A percentile compares a stretch with the other conserved stretches of the same genome.
Conservation (phyloP, 805 yeast species). For the Saitoella complicata region DNA sequence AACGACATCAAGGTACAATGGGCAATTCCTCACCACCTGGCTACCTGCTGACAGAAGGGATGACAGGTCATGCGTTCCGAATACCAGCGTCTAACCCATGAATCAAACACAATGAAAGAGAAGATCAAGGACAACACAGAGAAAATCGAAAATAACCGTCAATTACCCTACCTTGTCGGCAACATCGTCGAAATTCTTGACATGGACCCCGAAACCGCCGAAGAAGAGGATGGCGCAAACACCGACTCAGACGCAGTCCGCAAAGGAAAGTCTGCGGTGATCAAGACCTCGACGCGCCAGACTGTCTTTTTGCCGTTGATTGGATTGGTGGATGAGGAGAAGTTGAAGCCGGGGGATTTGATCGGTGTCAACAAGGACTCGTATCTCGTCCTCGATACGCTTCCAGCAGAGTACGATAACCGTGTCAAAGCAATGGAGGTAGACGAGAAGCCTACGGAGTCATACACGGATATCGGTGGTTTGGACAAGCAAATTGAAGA, state of each 20-base stretch:
- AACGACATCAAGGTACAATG: constrained; percentile 70
- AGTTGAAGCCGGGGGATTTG: constrained; percentile 90
- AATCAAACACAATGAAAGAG: constrained; percentile 80
- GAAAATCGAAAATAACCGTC: constrained; percentile 87
- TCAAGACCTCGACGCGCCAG: constrained; percentile 93
- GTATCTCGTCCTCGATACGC: constrained; percentile 76
- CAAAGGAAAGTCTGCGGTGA: constrained; percentile 92
- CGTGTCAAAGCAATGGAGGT: constrained; percentile 99
- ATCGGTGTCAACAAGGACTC: constrained; percentile 98
- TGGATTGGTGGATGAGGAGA: constrained; percentile 83
- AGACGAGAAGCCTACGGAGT: constrained; percentile 95
- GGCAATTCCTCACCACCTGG: neutral
- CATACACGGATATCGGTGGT: constrained; percentile 95
- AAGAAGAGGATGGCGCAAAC: constrained; percentile 80
- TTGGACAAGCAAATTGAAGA: constrained; percentile 96
- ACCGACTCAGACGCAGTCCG: constrained; percentile 83
- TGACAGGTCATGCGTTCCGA: constrained; percentile 35
- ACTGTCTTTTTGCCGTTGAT: constrained; percentile 91
- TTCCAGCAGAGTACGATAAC: constrained; percentile 94
- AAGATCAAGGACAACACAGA: constrained; percentile 92
- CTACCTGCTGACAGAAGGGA: neutral
- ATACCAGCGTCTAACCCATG: constrained; percentile 77
- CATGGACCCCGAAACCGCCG: constrained; percentile 65
- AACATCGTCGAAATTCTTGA: constrained; percentile 90
- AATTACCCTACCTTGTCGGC: constrained; percentile 89